A percentile compares a stretch with the other conserved stretches of the same genome.
phyloP scores from a whole-genome alignment of 257 asterid species.

The Petunia axillaris region DNA sequence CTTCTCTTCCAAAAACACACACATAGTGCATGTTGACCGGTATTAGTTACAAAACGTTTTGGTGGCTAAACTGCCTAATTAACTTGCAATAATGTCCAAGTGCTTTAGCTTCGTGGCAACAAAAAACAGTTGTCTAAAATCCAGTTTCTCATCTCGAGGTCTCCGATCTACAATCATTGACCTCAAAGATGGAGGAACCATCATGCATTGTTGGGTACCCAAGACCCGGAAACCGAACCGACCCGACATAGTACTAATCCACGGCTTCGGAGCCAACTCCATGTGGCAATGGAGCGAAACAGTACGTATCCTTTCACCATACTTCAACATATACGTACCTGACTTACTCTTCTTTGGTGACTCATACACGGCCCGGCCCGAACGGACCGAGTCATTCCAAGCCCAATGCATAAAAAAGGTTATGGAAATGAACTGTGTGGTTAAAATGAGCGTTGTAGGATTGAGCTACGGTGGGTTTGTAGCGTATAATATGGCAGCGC shows the following conservation, averaged over 20 bases:
- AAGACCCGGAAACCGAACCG: constrained; percentile 41
- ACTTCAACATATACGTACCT: constrained; percentile 71
- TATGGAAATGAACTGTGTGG: constrained; percentile 56
- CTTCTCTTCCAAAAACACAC: not conserved
- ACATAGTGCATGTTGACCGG: not conserved
- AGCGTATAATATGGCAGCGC: constrained; percentile 69
- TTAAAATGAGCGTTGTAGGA: constrained; percentile 51
- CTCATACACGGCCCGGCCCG: constrained; percentile 58
- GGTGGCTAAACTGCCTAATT: too few species aligned
- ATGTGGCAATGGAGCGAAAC: constrained; percentile 70
- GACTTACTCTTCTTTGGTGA: constrained; percentile 68
- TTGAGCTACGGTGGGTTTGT: constrained; percentile 82
- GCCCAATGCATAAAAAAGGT: constrained; percentile 62
- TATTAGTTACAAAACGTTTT: too few species aligned
- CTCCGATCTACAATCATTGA: constrained; percentile 56
- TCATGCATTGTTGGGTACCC: constrained; percentile 67
- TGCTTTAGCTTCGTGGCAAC: constrained; percentile 63
- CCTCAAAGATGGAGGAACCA: constrained; percentile 65
- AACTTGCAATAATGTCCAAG: constrained; percentile 35
- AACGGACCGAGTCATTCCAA: constrained; percentile 62
- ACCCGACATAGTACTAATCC: constrained; percentile 58
- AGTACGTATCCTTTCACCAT: constrained; percentile 40
- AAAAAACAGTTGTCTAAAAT: constrained; percentile 49
- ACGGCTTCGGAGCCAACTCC: constrained; percentile 70
- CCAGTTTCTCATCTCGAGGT: constrained; percentile 48